Evolutionary conservation across 495 filamentous ascomycete genomes (phyloP).

Genomic region (Podospora tetraspora): DNA sequence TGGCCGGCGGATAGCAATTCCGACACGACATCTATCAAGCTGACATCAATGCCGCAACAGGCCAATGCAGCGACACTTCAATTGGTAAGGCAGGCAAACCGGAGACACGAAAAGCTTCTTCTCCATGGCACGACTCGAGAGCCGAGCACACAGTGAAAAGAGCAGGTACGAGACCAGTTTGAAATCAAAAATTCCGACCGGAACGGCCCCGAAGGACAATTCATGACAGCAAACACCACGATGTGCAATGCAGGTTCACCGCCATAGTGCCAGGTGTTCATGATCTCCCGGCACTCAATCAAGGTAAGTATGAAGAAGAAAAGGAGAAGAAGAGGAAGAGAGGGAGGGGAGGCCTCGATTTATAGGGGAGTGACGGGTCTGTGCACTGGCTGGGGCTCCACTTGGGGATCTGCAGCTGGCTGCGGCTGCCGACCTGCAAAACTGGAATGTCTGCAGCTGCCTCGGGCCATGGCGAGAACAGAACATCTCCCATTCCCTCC

Average conservation of each 20-base stretch:
- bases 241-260: slow-evolving; percentile 37
- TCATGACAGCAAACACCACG: slow-evolving; percentile 28
- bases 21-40: neutral
- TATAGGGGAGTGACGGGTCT: slow-evolving; percentile 10
- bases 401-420: neutral
- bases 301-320: slow-evolving; percentile 40
- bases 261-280: slow-evolving; percentile 21
- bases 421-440: neutral
- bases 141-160: slow-evolving; percentile 29
- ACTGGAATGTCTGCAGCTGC: neutral
- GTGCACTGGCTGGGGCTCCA: slow-evolving; percentile 13
- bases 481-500: neutral
- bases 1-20: neutral
- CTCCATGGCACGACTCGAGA: slow-evolving; percentile 22
- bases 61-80: neutral
- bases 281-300: slow-evolving; percentile 30
- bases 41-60: neutral
- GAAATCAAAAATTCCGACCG: slow-evolving; percentile 37
- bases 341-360: slow-evolving; percentile 1
- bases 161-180: slow-evolving; percentile 2
- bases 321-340: slow-evolving; percentile 21
- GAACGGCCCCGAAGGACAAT: slow-evolving; percentile 40
- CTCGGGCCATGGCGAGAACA: neutral
- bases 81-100: neutral
- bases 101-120: slow-evolving; percentile 17